phyloP scores from a whole-genome alignment of 2,329 filamentous ascomycete species.

The Fusarium sp. region DNA sequence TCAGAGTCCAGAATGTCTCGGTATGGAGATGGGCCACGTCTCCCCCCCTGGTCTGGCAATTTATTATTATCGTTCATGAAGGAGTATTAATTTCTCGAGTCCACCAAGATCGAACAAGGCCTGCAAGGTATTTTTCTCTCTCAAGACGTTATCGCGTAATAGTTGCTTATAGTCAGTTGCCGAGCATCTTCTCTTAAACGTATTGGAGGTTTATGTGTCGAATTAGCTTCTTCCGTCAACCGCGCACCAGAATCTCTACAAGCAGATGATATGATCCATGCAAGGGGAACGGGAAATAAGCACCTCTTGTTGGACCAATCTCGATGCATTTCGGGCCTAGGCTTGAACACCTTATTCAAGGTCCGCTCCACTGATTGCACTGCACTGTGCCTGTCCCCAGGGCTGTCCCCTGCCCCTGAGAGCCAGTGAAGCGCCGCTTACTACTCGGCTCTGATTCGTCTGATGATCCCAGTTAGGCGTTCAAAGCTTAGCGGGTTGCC shows the following conservation, averaged over 20 bases:
- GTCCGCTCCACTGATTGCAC: constrained; percentile 24
- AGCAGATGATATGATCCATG: constrained; percentile 24
- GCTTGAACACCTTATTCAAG: constrained; percentile 24
- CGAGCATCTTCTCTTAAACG: not conserved
- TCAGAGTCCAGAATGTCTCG: constrained; percentile 34
- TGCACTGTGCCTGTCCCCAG: constrained; percentile 27
- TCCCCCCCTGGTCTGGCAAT: constrained; percentile 44
- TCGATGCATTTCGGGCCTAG: constrained; percentile 33
- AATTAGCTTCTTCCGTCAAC: constrained; percentile 29
- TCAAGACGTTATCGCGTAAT: not conserved
- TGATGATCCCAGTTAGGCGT: constrained; percentile 13
- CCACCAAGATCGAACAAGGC: constrained; percentile 36
- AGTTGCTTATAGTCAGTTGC: not conserved
- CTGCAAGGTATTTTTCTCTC: constrained; percentile 15
- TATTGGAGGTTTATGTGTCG: not conserved
- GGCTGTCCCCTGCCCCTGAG: constrained; percentile 40
- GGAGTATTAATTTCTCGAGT: constrained; percentile 45
- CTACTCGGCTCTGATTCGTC: constrained; percentile 35
- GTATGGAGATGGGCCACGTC: constrained; percentile 30
- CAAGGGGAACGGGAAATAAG: constrained; percentile 30
- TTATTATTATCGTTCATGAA: constrained; percentile 41
- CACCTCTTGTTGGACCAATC: constrained; percentile 38
- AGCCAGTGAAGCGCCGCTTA: constrained; percentile 27
- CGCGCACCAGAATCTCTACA: constrained; percentile 9
- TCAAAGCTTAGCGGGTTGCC: constrained; percentile 42